These are phyloP conservation scores for Thamnidium elegans DNA, from an alignment of 192 early-diverging fungal genomes.

Conservation along the genomic window DNA sequence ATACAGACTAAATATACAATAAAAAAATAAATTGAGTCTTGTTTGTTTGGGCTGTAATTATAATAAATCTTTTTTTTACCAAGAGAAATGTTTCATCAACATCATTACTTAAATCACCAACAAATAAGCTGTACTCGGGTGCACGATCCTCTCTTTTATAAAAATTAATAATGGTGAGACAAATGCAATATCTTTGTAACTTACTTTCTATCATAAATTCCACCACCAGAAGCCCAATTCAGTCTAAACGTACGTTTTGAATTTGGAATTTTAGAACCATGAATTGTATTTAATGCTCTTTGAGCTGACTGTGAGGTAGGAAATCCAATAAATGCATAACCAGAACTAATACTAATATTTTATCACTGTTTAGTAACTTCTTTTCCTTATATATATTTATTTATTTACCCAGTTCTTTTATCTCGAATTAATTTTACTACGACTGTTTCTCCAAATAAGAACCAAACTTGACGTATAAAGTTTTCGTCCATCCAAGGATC, in stretches of 20 bases:
- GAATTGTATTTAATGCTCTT: conserved; percentile 67
- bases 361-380: too few relatives aligned
- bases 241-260: conserved; percentile 82
- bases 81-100: conserved; percentile 81
- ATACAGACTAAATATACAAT: conserved; percentile 17
- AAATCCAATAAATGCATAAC: conserved; percentile 96
- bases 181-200: neutral
- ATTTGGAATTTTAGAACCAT: conserved; percentile 81
- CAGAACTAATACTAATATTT: conserved; percentile 55
- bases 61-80: conserved; percentile 42
- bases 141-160: conserved; percentile 54
- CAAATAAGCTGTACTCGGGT: conserved; percentile 91
- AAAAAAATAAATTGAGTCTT: conserved; percentile 1
- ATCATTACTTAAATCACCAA: conserved; percentile 91
- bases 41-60: conserved; percentile 10
- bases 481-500: conserved; percentile 98
- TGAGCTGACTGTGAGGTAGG: conserved; percentile 60
- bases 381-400: neutral
- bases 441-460: conserved; percentile 65
- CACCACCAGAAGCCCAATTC: conserved; percentile 95
- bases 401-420: conserved; percentile 72
- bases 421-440: conserved; percentile 93
- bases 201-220: conserved; percentile 56
- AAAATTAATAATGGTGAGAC: neutral
- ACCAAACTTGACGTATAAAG: conserved; percentile 85